phyloP scores from a whole-genome alignment of 2,329 filamentous ascomycete genomes.

The Didymella exigua region DNA sequence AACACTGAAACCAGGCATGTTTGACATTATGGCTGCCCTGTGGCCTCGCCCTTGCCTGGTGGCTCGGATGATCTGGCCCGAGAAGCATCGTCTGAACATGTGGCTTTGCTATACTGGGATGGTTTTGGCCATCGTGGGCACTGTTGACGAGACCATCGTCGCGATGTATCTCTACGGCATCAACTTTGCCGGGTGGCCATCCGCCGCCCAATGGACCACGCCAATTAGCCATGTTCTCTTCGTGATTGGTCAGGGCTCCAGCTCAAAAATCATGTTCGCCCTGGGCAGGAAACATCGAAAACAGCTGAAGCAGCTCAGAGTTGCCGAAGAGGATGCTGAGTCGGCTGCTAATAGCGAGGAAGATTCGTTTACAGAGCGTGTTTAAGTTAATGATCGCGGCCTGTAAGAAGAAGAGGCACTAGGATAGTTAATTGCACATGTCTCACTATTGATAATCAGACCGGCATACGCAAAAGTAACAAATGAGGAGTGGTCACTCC shows the following conservation, averaged over 20 bases:
- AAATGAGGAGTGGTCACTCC: neutral
- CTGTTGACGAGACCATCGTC: neutral
- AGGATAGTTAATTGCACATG: neutral
- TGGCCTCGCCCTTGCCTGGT: neutral
- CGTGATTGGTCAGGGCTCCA: neutral
- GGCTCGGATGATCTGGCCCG: neutral
- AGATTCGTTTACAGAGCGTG: too few relatives aligned
- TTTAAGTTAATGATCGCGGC: neutral
- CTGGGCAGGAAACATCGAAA: neutral
- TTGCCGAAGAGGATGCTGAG: neutral
- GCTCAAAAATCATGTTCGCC: neutral
- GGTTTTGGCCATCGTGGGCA: neutral
- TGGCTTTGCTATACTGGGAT: neutral
- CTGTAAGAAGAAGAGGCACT: too few relatives aligned
- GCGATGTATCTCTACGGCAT: neutral
- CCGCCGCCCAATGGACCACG: neutral
- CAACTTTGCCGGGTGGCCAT: neutral
- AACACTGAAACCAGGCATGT: neutral
- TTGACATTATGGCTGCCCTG: constrained; percentile 1
- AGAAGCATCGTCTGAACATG: constrained; percentile 2
- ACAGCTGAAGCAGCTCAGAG: neutral
- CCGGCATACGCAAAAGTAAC: neutral
- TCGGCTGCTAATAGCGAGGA: neutral
- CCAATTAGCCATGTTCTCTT: neutral
- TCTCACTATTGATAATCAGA: neutral